Evolutionary conservation across 2,329 filamentous ascomycete species (phyloP).

Genomic region (Tolypocladium endophyticum): DNA sequence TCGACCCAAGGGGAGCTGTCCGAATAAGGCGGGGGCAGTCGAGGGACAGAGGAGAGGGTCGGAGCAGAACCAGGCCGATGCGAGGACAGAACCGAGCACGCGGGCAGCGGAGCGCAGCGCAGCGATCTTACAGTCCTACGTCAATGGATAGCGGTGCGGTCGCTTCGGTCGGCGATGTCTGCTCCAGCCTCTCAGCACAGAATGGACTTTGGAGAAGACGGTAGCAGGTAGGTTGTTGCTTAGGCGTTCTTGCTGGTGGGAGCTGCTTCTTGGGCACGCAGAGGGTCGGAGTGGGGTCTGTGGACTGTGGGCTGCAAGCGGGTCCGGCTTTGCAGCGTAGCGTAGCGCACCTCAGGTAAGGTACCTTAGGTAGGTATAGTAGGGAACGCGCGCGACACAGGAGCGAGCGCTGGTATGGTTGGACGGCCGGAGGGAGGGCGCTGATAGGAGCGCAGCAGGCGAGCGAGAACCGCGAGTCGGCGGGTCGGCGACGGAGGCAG

Average conservation of each 20-base stretch:
- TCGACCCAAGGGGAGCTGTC: not conserved
- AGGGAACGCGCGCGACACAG: not conserved
- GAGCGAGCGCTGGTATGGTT: not conserved
- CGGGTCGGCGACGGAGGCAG: not conserved
- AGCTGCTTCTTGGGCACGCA: constrained; percentile 2
- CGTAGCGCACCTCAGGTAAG: not conserved
- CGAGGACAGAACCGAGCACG: not conserved
- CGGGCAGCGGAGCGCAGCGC: not conserved
- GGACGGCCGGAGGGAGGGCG: not conserved
- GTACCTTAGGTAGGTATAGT: too few species aligned
- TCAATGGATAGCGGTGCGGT: constrained; percentile 2
- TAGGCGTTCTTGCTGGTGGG: not conserved
- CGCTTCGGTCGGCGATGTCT: constrained; percentile 4
- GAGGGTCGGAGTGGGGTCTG: constrained; percentile 1
- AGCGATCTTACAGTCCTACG: constrained; percentile 1
- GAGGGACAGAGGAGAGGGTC: not conserved
- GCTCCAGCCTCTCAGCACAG: constrained; percentile 5
- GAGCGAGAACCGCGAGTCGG: not conserved
- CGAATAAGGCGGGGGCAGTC: not conserved
- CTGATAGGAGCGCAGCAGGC: not conserved
- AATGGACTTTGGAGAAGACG: not conserved
- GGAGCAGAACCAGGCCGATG: not conserved
- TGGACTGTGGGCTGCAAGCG: not conserved
- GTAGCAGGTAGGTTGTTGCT: not conserved
- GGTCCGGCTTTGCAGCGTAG: constrained; percentile 1